phyloP scores from a whole-genome alignment of 495 filamentous ascomycete genomes.

The Trichocladium uniseriatum region DNA sequence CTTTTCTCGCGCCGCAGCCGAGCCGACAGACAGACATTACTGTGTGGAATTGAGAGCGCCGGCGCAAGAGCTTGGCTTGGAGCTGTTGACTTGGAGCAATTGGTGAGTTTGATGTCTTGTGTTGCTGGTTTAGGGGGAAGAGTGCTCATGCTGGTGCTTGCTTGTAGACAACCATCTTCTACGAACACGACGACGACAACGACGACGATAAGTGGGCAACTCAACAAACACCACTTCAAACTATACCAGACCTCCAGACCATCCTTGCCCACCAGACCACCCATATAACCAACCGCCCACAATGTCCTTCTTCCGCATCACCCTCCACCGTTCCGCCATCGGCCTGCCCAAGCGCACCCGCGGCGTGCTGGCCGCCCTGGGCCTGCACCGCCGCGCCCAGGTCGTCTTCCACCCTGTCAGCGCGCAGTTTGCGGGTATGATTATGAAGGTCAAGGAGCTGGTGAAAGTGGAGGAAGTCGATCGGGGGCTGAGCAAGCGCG shows the following conservation, averaged over 20 bases:
- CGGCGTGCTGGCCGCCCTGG: slow-evolving; percentile 81
- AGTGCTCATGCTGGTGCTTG: too few species aligned
- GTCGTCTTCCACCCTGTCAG: slow-evolving; percentile 90
- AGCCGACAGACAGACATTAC: background rate
- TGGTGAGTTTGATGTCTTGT: background rate
- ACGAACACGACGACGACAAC: too few species aligned
- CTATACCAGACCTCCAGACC: too few species aligned
- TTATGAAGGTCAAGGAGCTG: slow-evolving; percentile 96
- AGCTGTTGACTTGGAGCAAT: background rate
- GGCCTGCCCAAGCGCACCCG: slow-evolving; percentile 75
- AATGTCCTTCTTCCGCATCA: slow-evolving; percentile 94
- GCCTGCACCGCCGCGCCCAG: slow-evolving; percentile 74
- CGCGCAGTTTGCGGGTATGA: slow-evolving; percentile 79
- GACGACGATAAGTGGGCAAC: too few species aligned
- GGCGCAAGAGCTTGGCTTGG: background rate
- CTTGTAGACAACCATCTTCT: too few species aligned
- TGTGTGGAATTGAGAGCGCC: too few species aligned
- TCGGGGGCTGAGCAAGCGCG: slow-evolving; percentile 52
- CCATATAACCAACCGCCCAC: slow-evolving; percentile 9
- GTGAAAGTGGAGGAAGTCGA: slow-evolving; percentile 81
- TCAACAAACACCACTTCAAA: too few species aligned
- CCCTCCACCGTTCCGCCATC: slow-evolving; percentile 85
- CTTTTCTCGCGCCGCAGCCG: background rate
- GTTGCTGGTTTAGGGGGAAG: background rate
- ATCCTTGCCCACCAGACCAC: too few species aligned